Evolutionary conservation across 495 filamentous ascomycete genomes (phyloP).

Genomic region (Massariosphaeria phaeospora): DNA sequence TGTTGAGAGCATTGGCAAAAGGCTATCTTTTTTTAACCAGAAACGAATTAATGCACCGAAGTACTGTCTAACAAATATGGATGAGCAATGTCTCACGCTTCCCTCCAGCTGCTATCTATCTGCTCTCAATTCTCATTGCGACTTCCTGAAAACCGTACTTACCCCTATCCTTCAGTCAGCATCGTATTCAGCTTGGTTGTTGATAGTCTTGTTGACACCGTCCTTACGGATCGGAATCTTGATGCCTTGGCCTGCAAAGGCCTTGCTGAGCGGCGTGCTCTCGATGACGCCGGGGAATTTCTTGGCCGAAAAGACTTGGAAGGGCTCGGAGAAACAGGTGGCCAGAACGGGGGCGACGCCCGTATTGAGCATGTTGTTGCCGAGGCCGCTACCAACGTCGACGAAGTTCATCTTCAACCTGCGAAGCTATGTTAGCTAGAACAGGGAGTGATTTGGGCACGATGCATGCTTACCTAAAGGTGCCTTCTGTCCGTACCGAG

Average conservation of each 20-base stretch:
- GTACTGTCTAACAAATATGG: no score
- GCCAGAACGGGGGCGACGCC: slow-evolving; percentile 81
- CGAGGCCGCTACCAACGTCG: slow-evolving; percentile 60
- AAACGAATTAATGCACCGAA: no score
- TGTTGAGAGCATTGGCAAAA: no score
- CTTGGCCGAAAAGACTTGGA: slow-evolving; percentile 94
- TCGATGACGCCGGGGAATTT: slow-evolving; percentile 98
- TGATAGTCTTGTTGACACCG: slow-evolving; percentile 57
- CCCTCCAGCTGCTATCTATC: no score
- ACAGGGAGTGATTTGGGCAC: background rate
- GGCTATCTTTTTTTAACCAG: no score
- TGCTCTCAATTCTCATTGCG: no score
- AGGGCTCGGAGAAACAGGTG: slow-evolving; percentile 78
- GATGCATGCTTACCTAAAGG: slow-evolving; percentile 63
- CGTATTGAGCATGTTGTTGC: slow-evolving; percentile 56
- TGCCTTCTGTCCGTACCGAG: slow-evolving; percentile 86
- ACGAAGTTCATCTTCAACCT: slow-evolving; percentile 77
- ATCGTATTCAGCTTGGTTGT: slow-evolving; percentile 58
- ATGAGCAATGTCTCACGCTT: no score
- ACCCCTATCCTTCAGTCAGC: no score
- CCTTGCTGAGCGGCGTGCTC: slow-evolving; percentile 86
- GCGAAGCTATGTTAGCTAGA: background rate
- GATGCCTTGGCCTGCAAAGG: slow-evolving; percentile 91
- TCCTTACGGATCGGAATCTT: slow-evolving; percentile 94
- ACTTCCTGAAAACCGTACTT: no score